Evolutionary conservation across 2,329 filamentous ascomycete genomes (phyloP).

Genomic region (Ilyonectria destructans): DNA sequence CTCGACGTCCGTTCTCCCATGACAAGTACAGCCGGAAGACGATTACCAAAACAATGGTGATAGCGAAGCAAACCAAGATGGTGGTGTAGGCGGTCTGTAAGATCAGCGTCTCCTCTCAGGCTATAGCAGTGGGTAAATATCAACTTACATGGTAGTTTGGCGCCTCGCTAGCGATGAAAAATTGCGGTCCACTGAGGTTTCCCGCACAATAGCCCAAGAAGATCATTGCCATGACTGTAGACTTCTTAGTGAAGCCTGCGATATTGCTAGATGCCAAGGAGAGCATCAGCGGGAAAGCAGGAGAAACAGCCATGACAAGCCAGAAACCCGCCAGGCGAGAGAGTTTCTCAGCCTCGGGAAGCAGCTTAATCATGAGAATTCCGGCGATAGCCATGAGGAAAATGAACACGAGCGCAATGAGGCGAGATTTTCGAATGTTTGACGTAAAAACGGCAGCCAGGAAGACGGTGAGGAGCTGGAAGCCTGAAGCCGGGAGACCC

Average conservation of each 20-base stretch:
- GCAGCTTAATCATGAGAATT: conserved; percentile 39
- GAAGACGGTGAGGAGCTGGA: conserved; percentile 39
- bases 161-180: conserved; percentile 29
- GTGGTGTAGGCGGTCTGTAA: conserved; percentile 32
- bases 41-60: conserved; percentile 29
- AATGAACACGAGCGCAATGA: conserved; percentile 24
- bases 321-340: conserved; percentile 42
- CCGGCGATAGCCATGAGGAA: conserved; percentile 39
- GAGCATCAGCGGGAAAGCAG: conserved; percentile 60
- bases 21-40: conserved; percentile 38
- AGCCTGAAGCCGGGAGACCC: conserved; percentile 30
- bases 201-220: conserved; percentile 73
- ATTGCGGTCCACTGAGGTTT: conserved; percentile 72
- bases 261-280: conserved; percentile 72
- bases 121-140: not conserved
- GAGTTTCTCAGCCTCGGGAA: conserved; percentile 35
- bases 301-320: conserved; percentile 71
- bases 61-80: conserved; percentile 32
- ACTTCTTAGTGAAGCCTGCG: conserved; percentile 75
- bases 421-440: conserved; percentile 33
- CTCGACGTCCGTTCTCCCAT: conserved; percentile 45
- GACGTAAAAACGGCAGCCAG: conserved; percentile 36
- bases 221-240: conserved; percentile 69
- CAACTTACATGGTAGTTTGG: conserved; percentile 27
- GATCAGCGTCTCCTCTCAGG: conserved; percentile 3